These are phyloP conservation scores for Kwoniella botswanensis DNA, from an alignment of 768 basidiomycete genomes.

Conservation along the genomic window DNA sequence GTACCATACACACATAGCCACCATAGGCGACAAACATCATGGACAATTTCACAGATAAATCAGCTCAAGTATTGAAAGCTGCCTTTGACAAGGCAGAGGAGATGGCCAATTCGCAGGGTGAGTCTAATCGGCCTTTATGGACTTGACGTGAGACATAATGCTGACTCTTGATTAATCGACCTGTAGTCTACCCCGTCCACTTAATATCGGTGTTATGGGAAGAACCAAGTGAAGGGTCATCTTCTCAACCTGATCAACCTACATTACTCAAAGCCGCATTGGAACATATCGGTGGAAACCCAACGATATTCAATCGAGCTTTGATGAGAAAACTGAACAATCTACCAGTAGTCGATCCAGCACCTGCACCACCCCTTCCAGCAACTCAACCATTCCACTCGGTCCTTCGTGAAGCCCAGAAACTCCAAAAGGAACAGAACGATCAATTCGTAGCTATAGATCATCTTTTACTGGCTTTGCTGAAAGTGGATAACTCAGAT, in stretches of 20 bases:
- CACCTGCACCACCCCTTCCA: conserved; percentile 75
- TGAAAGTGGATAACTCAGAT: conserved; percentile 65
- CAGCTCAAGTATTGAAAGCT: conserved; percentile 70
- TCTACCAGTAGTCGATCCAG: conserved; percentile 79
- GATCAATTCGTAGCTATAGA: conserved; percentile 94
- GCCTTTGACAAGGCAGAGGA: conserved; percentile 83
- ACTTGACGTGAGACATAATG: conserved; percentile 8
- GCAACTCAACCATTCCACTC: conserved; percentile 67
- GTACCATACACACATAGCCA: background rate
- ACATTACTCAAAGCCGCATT: conserved; percentile 80
- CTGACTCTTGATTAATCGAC: background rate
- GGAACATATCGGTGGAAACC: conserved; percentile 76
- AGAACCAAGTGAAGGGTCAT: conserved; percentile 60
- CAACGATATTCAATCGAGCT: conserved; percentile 70
- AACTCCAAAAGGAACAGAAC: conserved; percentile 72
- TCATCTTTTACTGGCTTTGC: conserved; percentile 81
- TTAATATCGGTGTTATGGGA: conserved; percentile 80
- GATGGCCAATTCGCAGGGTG: conserved; percentile 80
- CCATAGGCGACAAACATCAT: conserved; percentile 61
- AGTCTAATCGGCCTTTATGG: conserved; percentile 28
- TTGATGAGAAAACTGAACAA: conserved; percentile 79
- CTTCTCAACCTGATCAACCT: conserved; percentile 56
- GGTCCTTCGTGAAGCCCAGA: conserved; percentile 76
- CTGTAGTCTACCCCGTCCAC: conserved; percentile 78
- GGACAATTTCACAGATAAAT: conserved; percentile 82